phyloP scores from a whole-genome alignment of 1,139 yeast species.

The Nakaseomyces glabratus region DNA sequence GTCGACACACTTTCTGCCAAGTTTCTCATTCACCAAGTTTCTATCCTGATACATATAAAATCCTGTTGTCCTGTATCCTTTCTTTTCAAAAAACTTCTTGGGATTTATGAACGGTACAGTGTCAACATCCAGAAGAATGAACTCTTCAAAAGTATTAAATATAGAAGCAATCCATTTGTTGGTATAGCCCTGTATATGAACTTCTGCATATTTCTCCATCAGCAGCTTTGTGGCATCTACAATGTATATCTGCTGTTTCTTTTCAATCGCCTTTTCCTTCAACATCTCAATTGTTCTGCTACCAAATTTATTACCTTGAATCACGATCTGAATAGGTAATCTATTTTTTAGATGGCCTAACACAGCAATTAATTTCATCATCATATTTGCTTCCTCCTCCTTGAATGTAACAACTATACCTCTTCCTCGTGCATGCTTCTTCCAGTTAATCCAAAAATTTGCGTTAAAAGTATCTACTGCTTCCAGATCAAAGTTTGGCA shows the following conservation, averaged over 20 bases:
- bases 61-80: conserved; percentile 34
- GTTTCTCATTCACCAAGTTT: conserved; percentile 35
- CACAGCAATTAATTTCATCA: neutral
- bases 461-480: conserved; percentile 10
- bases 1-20: conserved; percentile 29
- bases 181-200: conserved; percentile 29
- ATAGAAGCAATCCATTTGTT: conserved; percentile 42
- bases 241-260: conserved; percentile 2
- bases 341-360: conserved; percentile 2
- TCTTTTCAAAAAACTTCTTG: conserved; percentile 16
- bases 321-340: conserved; percentile 6
- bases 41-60: conserved; percentile 40
- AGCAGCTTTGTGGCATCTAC: conserved; percentile 1
- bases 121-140: conserved; percentile 45
- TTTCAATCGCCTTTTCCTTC: conserved; percentile 1
- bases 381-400: neutral
- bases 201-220: conserved; percentile 1
- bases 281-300: neutral
- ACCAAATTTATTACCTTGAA: neutral
- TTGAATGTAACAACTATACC: conserved; percentile 6
- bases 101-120: conserved; percentile 38
- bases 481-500: conserved; percentile 8
- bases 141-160: conserved; percentile 43
- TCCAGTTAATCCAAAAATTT: conserved; percentile 31
- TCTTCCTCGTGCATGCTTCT: conserved; percentile 30